These are phyloP conservation scores for Fusarium nelsonii DNA, from an alignment of 2,329 filamentous ascomycete genomes.

Conservation along the genomic window DNA sequence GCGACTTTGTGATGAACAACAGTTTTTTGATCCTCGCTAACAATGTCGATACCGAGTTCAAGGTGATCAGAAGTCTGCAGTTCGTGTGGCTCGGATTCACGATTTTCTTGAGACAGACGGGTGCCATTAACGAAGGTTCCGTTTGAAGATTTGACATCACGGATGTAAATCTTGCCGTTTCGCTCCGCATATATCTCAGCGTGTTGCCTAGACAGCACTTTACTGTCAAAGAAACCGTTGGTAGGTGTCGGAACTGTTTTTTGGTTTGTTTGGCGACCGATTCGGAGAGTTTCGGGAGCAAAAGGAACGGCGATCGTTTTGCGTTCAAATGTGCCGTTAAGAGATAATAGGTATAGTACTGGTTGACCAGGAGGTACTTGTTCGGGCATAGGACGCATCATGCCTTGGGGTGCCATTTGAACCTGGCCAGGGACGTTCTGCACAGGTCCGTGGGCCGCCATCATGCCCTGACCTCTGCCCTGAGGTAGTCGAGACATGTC, in stretches of 20 bases:
- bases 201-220: conserved; percentile 95
- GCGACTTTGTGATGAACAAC: conserved; percentile 99
- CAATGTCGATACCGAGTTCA: conserved; percentile 97
- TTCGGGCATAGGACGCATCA: conserved; percentile 74
- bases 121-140: conserved; percentile 97
- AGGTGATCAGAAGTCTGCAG: conserved; percentile 91
- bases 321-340: conserved; percentile 96
- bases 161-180: conserved; percentile 92
- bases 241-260: conserved; percentile 91
- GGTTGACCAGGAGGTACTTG: conserved; percentile 74
- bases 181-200: conserved; percentile 92
- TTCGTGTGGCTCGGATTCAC: conserved; percentile 96
- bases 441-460: conserved; percentile 50
- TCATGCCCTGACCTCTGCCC: conserved; percentile 60
- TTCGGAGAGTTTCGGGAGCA: conserved; percentile 91
- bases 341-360: conserved; percentile 85
- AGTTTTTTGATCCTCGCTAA: conserved; percentile 98
- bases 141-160: conserved; percentile 98
- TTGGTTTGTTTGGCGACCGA: conserved; percentile 96
- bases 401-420: conserved; percentile 59
- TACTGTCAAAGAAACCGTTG: conserved; percentile 98
- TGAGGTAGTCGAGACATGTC: conserved; percentile 62
- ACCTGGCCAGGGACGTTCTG: conserved; percentile 51
- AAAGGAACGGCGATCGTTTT: conserved; percentile 96
- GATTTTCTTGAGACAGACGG: conserved; percentile 90